These are phyloP conservation scores for Mortierella sp. DNA, from an alignment of 371 early-diverging fungal genomes.

Conservation along the genomic window DNA sequence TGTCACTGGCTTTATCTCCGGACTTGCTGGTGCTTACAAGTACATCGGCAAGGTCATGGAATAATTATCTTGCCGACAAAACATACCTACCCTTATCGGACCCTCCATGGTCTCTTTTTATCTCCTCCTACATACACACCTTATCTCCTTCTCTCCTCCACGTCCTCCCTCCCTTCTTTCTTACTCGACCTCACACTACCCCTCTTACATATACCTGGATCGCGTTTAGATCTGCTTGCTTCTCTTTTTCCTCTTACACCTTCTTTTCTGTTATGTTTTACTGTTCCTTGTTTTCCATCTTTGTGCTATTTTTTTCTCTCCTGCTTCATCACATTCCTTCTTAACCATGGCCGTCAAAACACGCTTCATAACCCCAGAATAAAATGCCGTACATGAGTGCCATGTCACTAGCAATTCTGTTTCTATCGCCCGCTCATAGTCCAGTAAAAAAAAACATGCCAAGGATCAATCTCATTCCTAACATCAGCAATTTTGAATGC, in stretches of 20 bases:
- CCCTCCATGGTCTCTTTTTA: neutral
- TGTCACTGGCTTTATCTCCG: constrained; percentile 79
- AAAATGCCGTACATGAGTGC: neutral
- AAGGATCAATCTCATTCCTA: too few relatives aligned
- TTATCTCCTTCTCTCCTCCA: neutral
- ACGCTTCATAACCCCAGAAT: neutral
- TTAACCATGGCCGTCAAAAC: neutral
- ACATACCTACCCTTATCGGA: constrained; percentile 8
- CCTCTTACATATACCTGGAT: constrained; percentile 6
- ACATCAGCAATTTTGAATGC: too few relatives aligned
- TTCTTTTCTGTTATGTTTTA: neutral
- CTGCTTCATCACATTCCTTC: neutral
- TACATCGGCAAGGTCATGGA: constrained; percentile 54
- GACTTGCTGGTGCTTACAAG: constrained; percentile 78
- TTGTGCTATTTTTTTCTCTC: neutral
- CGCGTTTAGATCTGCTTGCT: neutral
- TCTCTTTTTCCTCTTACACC: neutral
- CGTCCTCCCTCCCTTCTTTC: neutral
- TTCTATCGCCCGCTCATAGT: too few relatives aligned
- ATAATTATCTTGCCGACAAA: neutral
- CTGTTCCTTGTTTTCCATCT: neutral
- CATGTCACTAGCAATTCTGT: too few relatives aligned
- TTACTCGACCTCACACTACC: neutral
- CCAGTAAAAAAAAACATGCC: too few relatives aligned
- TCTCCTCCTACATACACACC: neutral